Conservation (phyloP, 345 rosid species). For the Rubroshorea leprosula region DNA sequence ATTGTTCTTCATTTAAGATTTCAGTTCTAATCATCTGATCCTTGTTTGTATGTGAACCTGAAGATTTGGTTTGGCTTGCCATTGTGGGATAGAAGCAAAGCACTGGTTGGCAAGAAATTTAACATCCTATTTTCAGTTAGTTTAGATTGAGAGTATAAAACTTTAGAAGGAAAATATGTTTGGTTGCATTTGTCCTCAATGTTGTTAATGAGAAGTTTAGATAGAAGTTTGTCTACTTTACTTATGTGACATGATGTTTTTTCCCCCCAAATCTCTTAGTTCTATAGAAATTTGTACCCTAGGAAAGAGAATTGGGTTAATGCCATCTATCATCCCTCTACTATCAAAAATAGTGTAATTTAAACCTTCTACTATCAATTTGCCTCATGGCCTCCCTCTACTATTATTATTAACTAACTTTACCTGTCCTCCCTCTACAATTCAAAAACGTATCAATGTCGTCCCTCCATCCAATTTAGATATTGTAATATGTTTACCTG, state of each 20-base stretch:
- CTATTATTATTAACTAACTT: no score
- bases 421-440: no score
- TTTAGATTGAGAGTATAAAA: neutral
- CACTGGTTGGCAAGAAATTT: no score
- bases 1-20: neutral
- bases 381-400: no score
- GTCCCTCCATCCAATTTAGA: no score
- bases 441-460: no score
- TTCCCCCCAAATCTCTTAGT: neutral
- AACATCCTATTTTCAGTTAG: no score
- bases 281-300: neutral
- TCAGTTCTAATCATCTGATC: neutral
- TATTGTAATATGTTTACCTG: no score
- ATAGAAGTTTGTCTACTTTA: neutral
- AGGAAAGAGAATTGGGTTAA: neutral
- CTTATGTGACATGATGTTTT: neutral
- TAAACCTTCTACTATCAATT: no score
- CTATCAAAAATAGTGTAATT: no score
- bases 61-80: neutral
- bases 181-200: neutral
- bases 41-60: neutral
- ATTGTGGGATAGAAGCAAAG: no score
- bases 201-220: neutral
- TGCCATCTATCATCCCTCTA: no score
- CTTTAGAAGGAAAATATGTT: neutral